These are phyloP conservation scores for Canavalia gladiata DNA, from an alignment of 306 rosid genomes.

Conservation along the genomic window DNA sequence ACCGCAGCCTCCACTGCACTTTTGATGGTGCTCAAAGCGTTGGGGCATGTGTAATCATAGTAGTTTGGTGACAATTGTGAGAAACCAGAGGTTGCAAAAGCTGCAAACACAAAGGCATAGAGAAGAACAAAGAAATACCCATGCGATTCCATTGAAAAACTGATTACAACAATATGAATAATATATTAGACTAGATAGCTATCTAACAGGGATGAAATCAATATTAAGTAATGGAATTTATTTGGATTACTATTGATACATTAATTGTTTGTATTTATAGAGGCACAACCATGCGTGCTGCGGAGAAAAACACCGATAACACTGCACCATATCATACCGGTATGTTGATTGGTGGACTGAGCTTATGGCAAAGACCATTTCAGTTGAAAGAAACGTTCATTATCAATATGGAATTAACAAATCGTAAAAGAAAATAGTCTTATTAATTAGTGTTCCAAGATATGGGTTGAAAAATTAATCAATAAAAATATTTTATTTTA, in stretches of 20 bases:
- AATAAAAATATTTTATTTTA: too few species aligned
- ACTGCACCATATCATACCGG: not conserved
- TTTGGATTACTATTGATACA: not conserved
- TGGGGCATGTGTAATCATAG: slow-evolving; percentile 52
- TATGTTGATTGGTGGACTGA: not conserved
- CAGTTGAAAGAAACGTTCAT: not conserved
- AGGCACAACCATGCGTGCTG: not conserved
- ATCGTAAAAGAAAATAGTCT: not conserved
- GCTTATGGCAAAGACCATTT: slow-evolving; percentile 24
- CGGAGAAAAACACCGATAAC: too few species aligned
- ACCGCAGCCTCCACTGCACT: slow-evolving; percentile 45
- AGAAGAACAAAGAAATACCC: slow-evolving; percentile 16
- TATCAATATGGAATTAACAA: not conserved
- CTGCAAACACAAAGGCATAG: slow-evolving; percentile 11
- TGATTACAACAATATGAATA: too few species aligned
- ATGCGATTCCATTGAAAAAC: slow-evolving; percentile 27
- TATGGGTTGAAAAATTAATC: too few species aligned
- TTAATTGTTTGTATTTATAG: slow-evolving; percentile 1
- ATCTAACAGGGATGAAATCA: too few species aligned
- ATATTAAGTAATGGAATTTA: not conserved
- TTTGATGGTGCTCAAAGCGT: slow-evolving; percentile 49
- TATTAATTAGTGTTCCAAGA: too few species aligned
- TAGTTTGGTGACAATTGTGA: slow-evolving; percentile 49
- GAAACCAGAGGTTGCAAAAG: slow-evolving; percentile 39
- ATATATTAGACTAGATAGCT: not conserved